A percentile compares a stretch with the other conserved stretches of the same genome.
Conservation (phyloP, 75 land plant species). For the Cupressus sempervirens region DNA sequence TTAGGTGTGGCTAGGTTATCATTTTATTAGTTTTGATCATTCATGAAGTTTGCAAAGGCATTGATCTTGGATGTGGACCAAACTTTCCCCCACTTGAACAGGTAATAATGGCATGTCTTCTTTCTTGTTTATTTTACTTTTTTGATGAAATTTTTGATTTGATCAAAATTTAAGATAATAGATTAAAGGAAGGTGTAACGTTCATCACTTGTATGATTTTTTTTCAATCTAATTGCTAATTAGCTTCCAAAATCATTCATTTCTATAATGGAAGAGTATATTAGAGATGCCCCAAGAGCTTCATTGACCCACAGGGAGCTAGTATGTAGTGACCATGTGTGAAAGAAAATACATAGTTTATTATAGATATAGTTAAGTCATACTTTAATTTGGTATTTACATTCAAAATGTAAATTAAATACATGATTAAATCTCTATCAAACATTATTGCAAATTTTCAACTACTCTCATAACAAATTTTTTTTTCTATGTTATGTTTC, state of each 20-base stretch:
- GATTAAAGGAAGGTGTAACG: background rate
- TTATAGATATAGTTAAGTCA: too few species aligned
- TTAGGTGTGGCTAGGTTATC: too few species aligned
- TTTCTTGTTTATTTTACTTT: too few species aligned
- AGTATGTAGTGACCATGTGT: constrained; percentile 29
- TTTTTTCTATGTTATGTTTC: background rate
- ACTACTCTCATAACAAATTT: background rate
- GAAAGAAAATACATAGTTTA: too few species aligned
- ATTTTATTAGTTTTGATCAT: too few species aligned
- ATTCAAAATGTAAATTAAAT: background rate
- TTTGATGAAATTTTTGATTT: background rate
- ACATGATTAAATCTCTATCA: background rate
- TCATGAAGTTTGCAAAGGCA: too few species aligned
- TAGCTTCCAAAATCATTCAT: constrained; percentile 89
- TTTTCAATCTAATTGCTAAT: background rate
- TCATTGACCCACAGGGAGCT: constrained; percentile 60
- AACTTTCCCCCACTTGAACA: too few species aligned
- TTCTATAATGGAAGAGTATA: constrained; percentile 80
- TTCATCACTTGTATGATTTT: background rate
- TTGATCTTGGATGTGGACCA: too few species aligned
- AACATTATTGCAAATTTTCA: background rate
- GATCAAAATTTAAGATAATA: background rate
- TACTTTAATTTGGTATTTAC: constrained; percentile 2
- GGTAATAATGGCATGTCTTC: too few species aligned
- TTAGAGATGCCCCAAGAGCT: constrained; percentile 66